A percentile compares a stretch with the other conserved stretches of the same genome.
These are phyloP conservation scores for Pulveroboletus sp. DNA, from an alignment of 768 basidiomycete genomes.

Conservation along the genomic window DNA sequence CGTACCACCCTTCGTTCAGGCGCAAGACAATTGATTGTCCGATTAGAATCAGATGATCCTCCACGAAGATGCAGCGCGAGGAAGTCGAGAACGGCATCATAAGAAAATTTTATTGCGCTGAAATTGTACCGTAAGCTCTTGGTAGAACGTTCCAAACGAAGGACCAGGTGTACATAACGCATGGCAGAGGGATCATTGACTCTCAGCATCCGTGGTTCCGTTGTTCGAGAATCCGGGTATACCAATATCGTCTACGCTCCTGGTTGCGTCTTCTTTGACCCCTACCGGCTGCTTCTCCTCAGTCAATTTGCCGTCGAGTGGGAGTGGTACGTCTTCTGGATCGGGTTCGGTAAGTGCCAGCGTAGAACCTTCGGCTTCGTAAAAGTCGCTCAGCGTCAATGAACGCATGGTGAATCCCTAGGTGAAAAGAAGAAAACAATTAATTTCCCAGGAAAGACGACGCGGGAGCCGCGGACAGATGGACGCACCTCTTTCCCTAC, in stretches of 20 bases:
- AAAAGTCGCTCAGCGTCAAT: constrained; percentile 67
- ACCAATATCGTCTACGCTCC: background rate
- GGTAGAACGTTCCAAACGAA: background rate
- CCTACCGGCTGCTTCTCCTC: constrained; percentile 5
- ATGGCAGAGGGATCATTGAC: constrained; percentile 2
- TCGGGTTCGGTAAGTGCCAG: constrained; percentile 24
- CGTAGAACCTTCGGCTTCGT: constrained; percentile 35
- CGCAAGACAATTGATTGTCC: background rate
- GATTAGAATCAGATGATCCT: background rate
- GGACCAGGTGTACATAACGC: background rate
- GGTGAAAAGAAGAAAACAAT: no score
- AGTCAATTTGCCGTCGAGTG: background rate
- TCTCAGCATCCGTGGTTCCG: background rate
- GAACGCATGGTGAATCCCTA: constrained; percentile 80
- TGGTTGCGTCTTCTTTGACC: background rate
- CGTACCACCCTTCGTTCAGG: no score
- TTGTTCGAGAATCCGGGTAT: background rate
- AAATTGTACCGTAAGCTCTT: constrained; percentile 7
- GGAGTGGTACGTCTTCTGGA: constrained; percentile 27
- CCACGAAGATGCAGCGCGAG: background rate
- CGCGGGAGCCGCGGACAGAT: background rate
- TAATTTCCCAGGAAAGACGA: no score
- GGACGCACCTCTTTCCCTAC: constrained; percentile 40
- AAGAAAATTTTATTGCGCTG: constrained; percentile 9
- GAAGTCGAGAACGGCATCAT: background rate